Percentiles rank a stretch among this genome's conserved stretches.
These are phyloP conservation scores for Priceomyces fermenticarens DNA, from an alignment of 805 yeast species.

Conservation along the genomic window DNA sequence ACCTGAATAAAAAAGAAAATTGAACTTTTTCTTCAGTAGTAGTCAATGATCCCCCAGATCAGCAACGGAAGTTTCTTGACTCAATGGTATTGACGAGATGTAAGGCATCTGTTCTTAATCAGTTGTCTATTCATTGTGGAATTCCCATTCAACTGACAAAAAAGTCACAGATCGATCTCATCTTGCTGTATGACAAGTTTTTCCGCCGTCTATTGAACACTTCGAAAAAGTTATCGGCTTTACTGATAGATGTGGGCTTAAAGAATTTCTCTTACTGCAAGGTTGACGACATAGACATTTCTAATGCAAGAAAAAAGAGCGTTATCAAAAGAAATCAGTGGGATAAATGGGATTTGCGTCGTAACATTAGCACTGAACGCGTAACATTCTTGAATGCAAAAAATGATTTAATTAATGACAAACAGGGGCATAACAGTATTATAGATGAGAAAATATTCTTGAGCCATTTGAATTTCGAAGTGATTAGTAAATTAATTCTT, in stretches of 20 bases:
- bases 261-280: conserved; percentile 41
- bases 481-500: conserved; percentile 19
- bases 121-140: conserved; percentile 18
- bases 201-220: neutral
- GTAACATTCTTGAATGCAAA: neutral
- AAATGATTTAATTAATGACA: neutral
- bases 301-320: neutral
- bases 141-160: conserved; percentile 15
- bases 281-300: conserved; percentile 1
- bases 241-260: conserved; percentile 40
- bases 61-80: too few species aligned
- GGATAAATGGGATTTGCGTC: conserved; percentile 13
- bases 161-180: conserved; percentile 9
- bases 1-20: too few species aligned
- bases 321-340: conserved; percentile 5
- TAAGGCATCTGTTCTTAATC: conserved; percentile 10
- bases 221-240: conserved; percentile 9
- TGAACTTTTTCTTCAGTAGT: too few species aligned
- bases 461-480: conserved; percentile 13
- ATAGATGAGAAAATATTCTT: conserved; percentile 28
- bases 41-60: too few species aligned
- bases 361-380: neutral
- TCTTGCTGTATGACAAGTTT: conserved; percentile 9
- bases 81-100: conserved; percentile 3
- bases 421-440: neutral